These are phyloP conservation scores for Sarocladium brachiariae DNA, from an alignment of 2,329 filamentous ascomycete genomes.

Conservation along the genomic window DNA sequence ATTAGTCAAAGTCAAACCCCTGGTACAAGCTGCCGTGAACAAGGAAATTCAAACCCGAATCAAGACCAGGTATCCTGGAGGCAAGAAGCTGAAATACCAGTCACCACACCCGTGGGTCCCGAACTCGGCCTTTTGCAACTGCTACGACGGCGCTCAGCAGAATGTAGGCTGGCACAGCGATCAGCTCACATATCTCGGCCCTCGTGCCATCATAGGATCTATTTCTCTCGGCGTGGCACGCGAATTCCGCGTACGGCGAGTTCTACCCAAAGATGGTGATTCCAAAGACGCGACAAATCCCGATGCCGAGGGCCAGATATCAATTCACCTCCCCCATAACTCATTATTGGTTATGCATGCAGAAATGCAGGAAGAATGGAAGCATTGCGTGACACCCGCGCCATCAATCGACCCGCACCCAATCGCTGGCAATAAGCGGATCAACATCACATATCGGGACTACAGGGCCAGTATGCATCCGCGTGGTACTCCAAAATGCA, in stretches of 20 bases:
- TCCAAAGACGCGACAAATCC: conserved; percentile 35
- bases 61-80: conserved; percentile 56
- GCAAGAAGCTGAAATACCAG: conserved; percentile 71
- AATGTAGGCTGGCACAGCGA: conserved; percentile 90
- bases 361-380: conserved; percentile 97
- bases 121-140: conserved; percentile 92
- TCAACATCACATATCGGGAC: conserved; percentile 91
- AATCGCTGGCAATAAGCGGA: conserved; percentile 68
- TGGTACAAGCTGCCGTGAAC: conserved; percentile 73
- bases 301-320: conserved; percentile 76
- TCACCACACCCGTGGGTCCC: conserved; percentile 67
- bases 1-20: conserved; percentile 61
- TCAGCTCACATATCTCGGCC: conserved; percentile 87
- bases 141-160: conserved; percentile 75
- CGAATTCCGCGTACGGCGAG: conserved; percentile 79
- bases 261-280: conserved; percentile 54
- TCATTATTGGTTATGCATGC: conserved; percentile 93
- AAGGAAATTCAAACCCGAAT: conserved; percentile 67
- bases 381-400: conserved; percentile 75
- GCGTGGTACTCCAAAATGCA: conserved; percentile 67
- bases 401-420: conserved; percentile 78
- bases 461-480: conserved; percentile 76
- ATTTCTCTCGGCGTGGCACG: conserved; percentile 86
- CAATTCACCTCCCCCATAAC: conserved; percentile 91
- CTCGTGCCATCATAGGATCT: conserved; percentile 80